Evolutionary conservation across 352 stramenopile species (phyloP), one percentile per base, ranked within the genome.

Genomic region (Phytophthora cryptogea): DNA sequence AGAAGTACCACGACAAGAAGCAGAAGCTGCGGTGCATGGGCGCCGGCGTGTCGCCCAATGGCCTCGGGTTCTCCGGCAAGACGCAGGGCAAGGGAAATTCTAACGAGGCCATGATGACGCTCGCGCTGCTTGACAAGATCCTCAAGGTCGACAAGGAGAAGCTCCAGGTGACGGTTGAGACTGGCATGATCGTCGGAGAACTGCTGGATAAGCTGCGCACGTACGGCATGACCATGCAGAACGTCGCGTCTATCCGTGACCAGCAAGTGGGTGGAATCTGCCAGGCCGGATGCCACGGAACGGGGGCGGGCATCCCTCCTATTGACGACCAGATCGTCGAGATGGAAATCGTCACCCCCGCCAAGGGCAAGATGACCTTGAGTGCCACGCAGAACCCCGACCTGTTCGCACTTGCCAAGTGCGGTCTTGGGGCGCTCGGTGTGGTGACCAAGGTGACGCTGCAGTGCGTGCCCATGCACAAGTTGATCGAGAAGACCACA

Each of bases 191-290:
- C 36, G 82, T 94, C 39, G 86, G 83, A 11, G 73, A 92, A 36
- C 58, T 94, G 48, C 78, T 94, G 48, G 78, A 88, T 54, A 86
- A 90, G 55, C 65, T 93, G 14, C 80, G 83, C 7, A 66, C 54
- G 16, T 72, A 98, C 63, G 86, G 89, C 39, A 74, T 99, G 54
- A 99, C 97, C 26, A 94, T 99, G 68, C 90, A 98, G 45, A 99
- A 99, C 59, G 90, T 99, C n/a, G 97, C 97, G 26, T 98, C 92
- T 4, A 99, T 99, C 70, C 95, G 93, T 32, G 94, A 99, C 70
- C 97, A 99, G 66, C 96, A 99, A 63, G 89, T 99, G 32, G 97
- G 95, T 30, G 97, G 97, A 2, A 99, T 99, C 63, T 92, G 94
- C 14, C 95, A 98, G 69, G 94, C 88, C 58, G 89, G 88, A 10